Conservation (phyloP, 2,329 filamentous ascomycete species). For the Xylariaceae sp. region DNA sequence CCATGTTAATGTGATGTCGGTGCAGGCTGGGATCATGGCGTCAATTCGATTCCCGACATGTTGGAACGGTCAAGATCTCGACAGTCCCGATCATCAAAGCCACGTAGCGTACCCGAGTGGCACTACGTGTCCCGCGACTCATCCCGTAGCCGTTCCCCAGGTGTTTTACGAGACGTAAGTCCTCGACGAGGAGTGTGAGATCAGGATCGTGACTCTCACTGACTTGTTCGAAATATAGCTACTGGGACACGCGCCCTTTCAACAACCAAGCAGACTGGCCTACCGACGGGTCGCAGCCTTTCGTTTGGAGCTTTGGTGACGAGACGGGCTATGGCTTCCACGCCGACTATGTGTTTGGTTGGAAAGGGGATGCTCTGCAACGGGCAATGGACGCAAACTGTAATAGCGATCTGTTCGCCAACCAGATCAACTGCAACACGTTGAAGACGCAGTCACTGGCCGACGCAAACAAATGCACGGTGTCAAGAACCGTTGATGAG, state of each 20-base stretch:
- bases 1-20: too few species aligned
- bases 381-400: slow-evolving; percentile 33
- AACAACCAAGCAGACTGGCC: slow-evolving; percentile 33
- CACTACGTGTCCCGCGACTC: slow-evolving; percentile 28
- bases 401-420: slow-evolving; percentile 29
- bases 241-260: slow-evolving; percentile 36
- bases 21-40: slow-evolving; percentile 23
- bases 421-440: slow-evolving; percentile 28
- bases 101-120: slow-evolving; percentile 30
- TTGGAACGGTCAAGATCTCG: slow-evolving; percentile 30
- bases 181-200: not conserved
- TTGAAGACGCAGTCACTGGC: slow-evolving; percentile 27
- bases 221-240: slow-evolving; percentile 16
- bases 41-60: slow-evolving; percentile 23
- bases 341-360: slow-evolving; percentile 39
- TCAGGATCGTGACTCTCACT: not conserved
- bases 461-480: slow-evolving; percentile 32
- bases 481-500: slow-evolving; percentile 27
- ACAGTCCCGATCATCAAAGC: slow-evolving; percentile 29
- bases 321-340: slow-evolving; percentile 33
- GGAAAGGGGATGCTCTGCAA: slow-evolving; percentile 39
- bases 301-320: slow-evolving; percentile 31
- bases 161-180: slow-evolving; percentile 37
- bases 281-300: slow-evolving; percentile 31
- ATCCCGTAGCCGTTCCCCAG: slow-evolving; percentile 33